A percentile compares a stretch with the other conserved stretches of the same genome.
phyloP scores from a whole-genome alignment of 228 moss, liverwort and hornwort species.

The Sphagnum fallax region DNA sequence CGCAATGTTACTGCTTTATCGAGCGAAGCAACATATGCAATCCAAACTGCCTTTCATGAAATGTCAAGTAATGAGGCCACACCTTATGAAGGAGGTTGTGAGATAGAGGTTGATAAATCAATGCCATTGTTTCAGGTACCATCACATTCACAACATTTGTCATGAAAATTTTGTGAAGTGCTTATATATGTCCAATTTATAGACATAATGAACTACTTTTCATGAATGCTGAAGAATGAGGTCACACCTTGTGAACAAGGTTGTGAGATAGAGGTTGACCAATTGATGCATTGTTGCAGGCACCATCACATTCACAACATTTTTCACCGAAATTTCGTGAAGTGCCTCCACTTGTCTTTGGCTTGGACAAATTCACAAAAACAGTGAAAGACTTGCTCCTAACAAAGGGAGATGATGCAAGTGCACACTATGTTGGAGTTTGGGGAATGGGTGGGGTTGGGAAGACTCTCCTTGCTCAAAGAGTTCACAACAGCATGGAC shows the following conservation, averaged over 20 bases:
- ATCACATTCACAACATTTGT: neutral
- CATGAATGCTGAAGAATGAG: no score
- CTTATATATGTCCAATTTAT: neutral
- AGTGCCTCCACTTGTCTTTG: constrained; percentile 10
- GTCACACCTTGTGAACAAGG: neutral
- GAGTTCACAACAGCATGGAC: constrained; percentile 1
- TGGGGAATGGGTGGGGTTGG: constrained; percentile 20
- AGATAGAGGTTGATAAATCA: neutral
- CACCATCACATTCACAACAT: no score
- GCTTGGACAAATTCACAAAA: constrained; percentile 5
- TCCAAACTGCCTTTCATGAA: constrained; percentile 4
- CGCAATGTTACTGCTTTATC: no score
- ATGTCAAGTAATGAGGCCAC: constrained; percentile 5
- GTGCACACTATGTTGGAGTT: constrained; percentile 6
- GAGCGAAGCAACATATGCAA: neutral
- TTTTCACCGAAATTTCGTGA: neutral
- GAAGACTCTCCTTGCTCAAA: constrained; percentile 12
- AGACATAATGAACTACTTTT: no score
- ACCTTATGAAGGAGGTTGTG: neutral
- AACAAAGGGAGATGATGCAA: neutral
- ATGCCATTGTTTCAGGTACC: neutral
- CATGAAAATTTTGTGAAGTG: neutral
- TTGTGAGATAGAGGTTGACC: neutral
- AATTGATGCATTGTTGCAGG: no score
- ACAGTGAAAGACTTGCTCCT: constrained; percentile 1